Base-by-base conservation (phyloP, 768 basidiomycete genomes). In the Tulasnella sp. region DNA sequence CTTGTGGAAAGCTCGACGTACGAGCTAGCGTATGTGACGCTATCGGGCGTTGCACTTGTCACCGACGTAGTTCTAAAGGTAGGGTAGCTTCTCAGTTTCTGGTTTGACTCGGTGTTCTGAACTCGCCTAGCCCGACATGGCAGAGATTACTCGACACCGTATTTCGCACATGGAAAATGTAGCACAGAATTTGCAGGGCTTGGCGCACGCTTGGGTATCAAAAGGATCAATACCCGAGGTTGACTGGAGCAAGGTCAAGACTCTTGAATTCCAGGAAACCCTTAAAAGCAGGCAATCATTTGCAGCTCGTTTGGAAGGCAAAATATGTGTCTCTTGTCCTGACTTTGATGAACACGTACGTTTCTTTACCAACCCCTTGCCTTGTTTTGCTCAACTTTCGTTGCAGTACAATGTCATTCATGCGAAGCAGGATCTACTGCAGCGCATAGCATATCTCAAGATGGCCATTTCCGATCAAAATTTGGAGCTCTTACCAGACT, bases 401-500 rank as follows among this genome's bases (percentile, higher is more conserved):
- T 16, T 32, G 10, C 81, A 99, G 97, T 98, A 98, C 82, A 82
- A 85, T 16, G 85, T 88, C 29, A 81, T 94, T 46, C 98, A 99
- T 81, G 89, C 88, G 76, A 90, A 92, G 80, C 94, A 92, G 82
- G 83, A 91, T 26, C 84, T 99, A 73, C 88, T 90, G 79, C 87
- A 89, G 46, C 92, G 91, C 81, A 92, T 99, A 78, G 90, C 90
- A 1, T 85, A 87, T 44, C 87, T 99, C 76, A 96, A 93, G 82
- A 86, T 93, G 57, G 91, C 92, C 2, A 90, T 99, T 39, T 98
- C 96, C 5, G 98, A 98, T 82, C 95, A 99, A 83, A 99, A 99
- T 83, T 86, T 99, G 78, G 98, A 98, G 82, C 89, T 99, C 23
- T 88, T 99, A 44, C 98, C 98, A 7, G 98, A 99, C 83, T 99